Percentiles rank a stretch among this genome's conserved stretches.
Evolutionary conservation across 2,329 filamentous ascomycete genomes (phyloP).

Genomic region (Clonostachys rhizophaga): DNA sequence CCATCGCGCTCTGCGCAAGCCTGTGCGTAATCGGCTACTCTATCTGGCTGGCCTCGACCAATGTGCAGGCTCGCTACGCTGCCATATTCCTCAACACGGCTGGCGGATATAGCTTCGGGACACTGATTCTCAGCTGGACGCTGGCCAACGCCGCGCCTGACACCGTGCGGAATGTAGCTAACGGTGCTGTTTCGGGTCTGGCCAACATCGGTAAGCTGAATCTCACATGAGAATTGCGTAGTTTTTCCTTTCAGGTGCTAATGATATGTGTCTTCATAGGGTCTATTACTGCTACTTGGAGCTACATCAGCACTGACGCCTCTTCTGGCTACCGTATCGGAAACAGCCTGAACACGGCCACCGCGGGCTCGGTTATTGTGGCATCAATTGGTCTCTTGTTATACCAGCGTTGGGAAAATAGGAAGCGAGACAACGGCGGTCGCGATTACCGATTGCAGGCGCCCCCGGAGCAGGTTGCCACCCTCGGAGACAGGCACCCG

Average conservation of each 20-base stretch:
- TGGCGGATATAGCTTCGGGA: constrained; percentile 14
- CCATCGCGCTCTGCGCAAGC: constrained; percentile 12
- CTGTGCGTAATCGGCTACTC: constrained; percentile 15
- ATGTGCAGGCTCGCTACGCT: constrained; percentile 13
- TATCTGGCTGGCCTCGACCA: constrained; percentile 15
- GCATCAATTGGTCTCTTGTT: constrained; percentile 9
- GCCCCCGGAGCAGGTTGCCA: constrained; percentile 9
- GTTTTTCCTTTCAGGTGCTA: background rate
- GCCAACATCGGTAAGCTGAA: constrained; percentile 14
- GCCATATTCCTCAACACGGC: constrained; percentile 19
- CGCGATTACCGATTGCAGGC: constrained; percentile 13
- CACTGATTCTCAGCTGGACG: constrained; percentile 15
- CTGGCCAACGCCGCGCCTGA: constrained; percentile 17
- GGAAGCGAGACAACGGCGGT: constrained; percentile 12
- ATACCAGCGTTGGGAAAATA: constrained; percentile 15
- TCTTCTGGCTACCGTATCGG: constrained; percentile 15
- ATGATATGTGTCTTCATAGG: constrained; percentile 4
- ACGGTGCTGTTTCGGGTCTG: constrained; percentile 14
- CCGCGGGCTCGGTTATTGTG: constrained; percentile 13
- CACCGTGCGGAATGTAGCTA: constrained; percentile 16
- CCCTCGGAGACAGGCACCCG: constrained; percentile 13
- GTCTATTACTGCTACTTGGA: constrained; percentile 18
- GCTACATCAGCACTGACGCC: constrained; percentile 18
- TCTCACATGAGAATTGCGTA: too few relatives aligned
- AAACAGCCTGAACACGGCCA: constrained; percentile 14